These are phyloP conservation scores for Oryza glaberrima DNA, from an alignment of 176 grass and related monocot genomes.

Conservation along the genomic window DNA sequence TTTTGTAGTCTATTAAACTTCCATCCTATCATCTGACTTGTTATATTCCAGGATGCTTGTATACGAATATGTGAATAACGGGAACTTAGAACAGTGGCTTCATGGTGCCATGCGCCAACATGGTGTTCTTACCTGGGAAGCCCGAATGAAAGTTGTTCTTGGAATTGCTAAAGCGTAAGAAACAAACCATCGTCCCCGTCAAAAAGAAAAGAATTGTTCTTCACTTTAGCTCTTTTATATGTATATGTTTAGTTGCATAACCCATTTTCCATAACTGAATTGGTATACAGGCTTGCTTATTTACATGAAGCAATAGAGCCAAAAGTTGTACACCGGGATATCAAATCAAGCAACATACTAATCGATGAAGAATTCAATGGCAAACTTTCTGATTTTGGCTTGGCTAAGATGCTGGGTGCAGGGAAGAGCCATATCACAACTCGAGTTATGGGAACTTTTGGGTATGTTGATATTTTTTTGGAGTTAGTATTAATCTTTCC, in stretches of 20 bases:
- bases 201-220: background rate
- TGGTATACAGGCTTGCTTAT: slow-evolving; percentile 6
- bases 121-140: background rate
- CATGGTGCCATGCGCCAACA: background rate
- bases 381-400: slow-evolving; percentile 2
- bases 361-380: background rate
- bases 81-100: slow-evolving; percentile 5
- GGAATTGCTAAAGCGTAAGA: slow-evolving; percentile 62
- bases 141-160: slow-evolving; percentile 24
- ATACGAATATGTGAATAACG: background rate
- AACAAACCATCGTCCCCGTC: background rate
- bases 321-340: background rate
- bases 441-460: background rate
- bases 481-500: background rate
- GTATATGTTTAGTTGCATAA: background rate
- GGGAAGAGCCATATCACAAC: background rate
- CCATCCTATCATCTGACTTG: background rate
- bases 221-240: slow-evolving; percentile 10
- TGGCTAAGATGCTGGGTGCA: slow-evolving; percentile 1
- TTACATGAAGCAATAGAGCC: slow-evolving; percentile 5
- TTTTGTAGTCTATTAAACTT: background rate
- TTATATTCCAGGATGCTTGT: slow-evolving; percentile 22
- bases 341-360: slow-evolving; percentile 6
- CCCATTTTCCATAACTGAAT: slow-evolving; percentile 2
- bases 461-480: background rate